Base-by-base conservation (phyloP, 257 asterid genomes). In the Jasminum sambac region DNA sequence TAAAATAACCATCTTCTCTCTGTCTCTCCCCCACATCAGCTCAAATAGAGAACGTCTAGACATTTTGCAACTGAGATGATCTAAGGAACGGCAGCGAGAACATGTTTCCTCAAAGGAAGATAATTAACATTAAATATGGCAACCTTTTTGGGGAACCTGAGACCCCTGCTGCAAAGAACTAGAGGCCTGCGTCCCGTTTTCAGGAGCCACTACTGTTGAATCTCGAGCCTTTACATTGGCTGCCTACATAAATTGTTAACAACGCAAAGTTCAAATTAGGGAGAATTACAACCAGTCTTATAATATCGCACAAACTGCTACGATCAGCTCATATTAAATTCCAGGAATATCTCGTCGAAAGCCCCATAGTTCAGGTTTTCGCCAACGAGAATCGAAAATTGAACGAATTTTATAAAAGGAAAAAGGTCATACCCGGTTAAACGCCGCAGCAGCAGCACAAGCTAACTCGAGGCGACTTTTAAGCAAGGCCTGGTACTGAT, bases 391-490 rank as follows among this genome's bases (percentile, higher is more conserved):
- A 52, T 52, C 12, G 16, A 55, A 55, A 55, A 23, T 9, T 21
- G 16, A 55, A 55, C 21, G 5, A 55, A 55, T 9, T 23, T 26
- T 11, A 55, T 0, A 55, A 19, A 2, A 8, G 23, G 10, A 0
- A 55, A 64, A 67, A 40, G 34, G 19, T 39, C 44, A 11, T 79
- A 92, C 98, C 82, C 96, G 70, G 63, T 86, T 75, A 84, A 88
- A 80, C 67, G 98, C 97, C 38, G 88, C 92, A 78, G 97, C 98
- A 78, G 97, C 98, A 48, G 97, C 97, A 72, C 98, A 92, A 37
- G 97, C 98, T 80, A 88, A 72, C 79, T 92, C 90, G 24, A 92
- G 96, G 39, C 82, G 90, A 74, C 87, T 90, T 86, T 86, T 87
- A 19, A 92, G 90, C 63, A 79, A 77, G 16, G 96, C 87, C 76